A percentile compares a stretch with the other conserved stretches of the same genome.
Conservation (phyloP, 305 asterid genomes). For the Fraxinus latifolia region DNA sequence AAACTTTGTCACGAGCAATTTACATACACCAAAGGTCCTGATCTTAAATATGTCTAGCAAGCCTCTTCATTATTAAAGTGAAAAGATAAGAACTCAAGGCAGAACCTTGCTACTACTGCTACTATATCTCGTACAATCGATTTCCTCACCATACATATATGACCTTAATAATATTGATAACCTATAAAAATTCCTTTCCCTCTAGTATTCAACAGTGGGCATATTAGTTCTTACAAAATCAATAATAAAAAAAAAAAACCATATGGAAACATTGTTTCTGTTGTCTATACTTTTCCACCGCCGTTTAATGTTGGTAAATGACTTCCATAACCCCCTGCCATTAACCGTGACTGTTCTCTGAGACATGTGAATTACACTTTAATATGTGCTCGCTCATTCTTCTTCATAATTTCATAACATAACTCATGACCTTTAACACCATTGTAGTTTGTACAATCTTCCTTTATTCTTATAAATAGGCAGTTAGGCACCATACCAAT, state of each 20-base stretch:
- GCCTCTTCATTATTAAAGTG: background rate
- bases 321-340: background rate
- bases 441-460: background rate
- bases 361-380: background rate
- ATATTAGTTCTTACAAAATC: background rate
- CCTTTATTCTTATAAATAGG: background rate
- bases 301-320: background rate
- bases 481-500: background rate
- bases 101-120: background rate
- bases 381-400: background rate
- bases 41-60: background rate
- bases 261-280: background rate
- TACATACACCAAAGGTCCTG: background rate
- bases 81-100: background rate
- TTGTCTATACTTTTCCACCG: background rate
- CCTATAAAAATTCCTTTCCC: background rate
- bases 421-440: background rate
- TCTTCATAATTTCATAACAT: background rate
- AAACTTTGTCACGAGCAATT: background rate
- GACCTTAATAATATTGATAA: background rate
- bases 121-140: background rate
- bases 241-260: background rate
- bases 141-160: background rate
- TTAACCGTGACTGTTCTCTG: background rate
- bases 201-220: background rate